Evolutionary conservation across 148 eudicot species (phyloP), one percentile per base, ranked within the genome.

Genomic region (Bassia scoparia): DNA sequence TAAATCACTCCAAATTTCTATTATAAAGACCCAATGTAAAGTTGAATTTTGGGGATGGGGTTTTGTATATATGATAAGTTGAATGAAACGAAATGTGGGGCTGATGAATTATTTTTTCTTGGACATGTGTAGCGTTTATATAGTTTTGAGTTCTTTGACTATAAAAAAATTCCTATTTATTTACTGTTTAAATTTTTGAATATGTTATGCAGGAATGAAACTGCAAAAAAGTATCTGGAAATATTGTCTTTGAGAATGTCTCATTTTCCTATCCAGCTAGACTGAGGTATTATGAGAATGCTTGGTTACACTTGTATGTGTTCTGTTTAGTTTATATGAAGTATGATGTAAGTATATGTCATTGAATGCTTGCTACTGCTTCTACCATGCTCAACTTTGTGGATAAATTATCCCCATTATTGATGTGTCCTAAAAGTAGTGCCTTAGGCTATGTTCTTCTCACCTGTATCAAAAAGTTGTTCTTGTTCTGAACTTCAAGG

Each of bases 241-340:
- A 78, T 72, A 86, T 96, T 69, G 89, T 88, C 73, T 96, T 96
- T 77, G 79, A 79, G 81, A 79, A 92, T 77, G 89, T 92, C 46
- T 84, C 90, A 8, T 96, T 92, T 82, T 61, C 66, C 81, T 96
- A 92, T 81, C 87, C 96, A 71, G 84, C 96, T 62, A 88, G 99
- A 79, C 74, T 76, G 81, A 53, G 87, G 99, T 96, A 82, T n/a
- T 61, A 76, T 77, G 64, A 67, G 24, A 23, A 15, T 30, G 72
- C 31, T 60, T 20, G 50, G 5, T 21, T 44, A 75, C 72, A 43
- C 71, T 34, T 21, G 67, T 41, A n/a, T 30, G 43, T 18, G 34
- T 37, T 37, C 7, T 1, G 5, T 37, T 37, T 6, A 6, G 43
- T 6, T 37, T 10, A 5, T 6, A 37, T 37, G 3, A 37, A 37